Base-by-base conservation (phyloP, 1,284 basidiomycete species). In the Melampsora americana region DNA sequence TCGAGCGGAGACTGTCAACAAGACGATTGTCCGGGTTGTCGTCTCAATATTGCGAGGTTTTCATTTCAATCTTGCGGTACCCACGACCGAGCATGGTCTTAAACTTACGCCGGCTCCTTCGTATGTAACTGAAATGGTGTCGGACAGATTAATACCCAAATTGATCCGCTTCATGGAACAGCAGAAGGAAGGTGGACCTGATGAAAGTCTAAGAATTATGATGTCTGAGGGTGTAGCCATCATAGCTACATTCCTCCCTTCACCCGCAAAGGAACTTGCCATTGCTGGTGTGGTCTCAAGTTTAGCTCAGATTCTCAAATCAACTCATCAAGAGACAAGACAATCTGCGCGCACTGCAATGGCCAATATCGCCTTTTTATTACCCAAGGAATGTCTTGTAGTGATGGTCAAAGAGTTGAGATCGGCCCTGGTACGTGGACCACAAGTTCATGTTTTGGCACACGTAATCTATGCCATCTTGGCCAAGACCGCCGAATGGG, bases 391-490 rank as follows among this genome's bases (percentile, higher is more conserved):
- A 0, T 92, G 91, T 82, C 87, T 99, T 3, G 86, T 89, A 0
- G 83, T 88, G 28, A 86, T 93, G 32, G 84, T 98, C 66, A 88
- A 88, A 35, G 95, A 98, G 82, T 86, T 98, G 67, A 88, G 92
- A 23, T 88, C 86, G 0, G 92, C 93, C 0, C 87, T 99, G 20
- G 82, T 89, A 69, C 91, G 95, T 12, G 96, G 96, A 4, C 94
- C 96, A 0, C 96, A 99, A 79, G 88, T 96, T 0, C 95, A 99
- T 80, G 89, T 98, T 16, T 86, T 98, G 39, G 93, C 95, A 0
- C 92, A 90, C 78, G 90, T 90, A 0, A 87, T 88, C 0, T 95
- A 99, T 82, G 87, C 91, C 0, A 85, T 99, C 42, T 85, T 99
- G 23, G 88, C 90, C 9, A 89, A 93, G 77, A 75, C 83, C 50